A percentile compares a stretch with the other conserved stretches of the same genome.
These are phyloP conservation scores for Nemania sp. DNA, from an alignment of 2,329 filamentous ascomycete species.

Conservation along the genomic window DNA sequence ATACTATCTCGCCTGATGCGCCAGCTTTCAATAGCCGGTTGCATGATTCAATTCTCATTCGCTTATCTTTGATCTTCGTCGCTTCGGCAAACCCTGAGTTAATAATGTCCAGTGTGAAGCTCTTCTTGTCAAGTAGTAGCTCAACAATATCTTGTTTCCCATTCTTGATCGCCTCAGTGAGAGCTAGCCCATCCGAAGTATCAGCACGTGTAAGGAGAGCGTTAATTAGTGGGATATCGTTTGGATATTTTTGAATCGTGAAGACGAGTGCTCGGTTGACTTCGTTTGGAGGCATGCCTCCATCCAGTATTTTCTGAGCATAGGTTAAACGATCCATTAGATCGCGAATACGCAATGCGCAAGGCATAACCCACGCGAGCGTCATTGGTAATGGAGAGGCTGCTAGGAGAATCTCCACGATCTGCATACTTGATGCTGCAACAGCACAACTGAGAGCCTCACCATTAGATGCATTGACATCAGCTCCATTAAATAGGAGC, in stretches of 20 bases:
- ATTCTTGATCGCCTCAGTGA: constrained; percentile 60
- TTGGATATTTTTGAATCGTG: constrained; percentile 60
- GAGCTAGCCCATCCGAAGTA: constrained; percentile 62
- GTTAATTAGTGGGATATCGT: constrained; percentile 63
- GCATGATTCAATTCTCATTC: constrained; percentile 58
- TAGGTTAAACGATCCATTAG: constrained; percentile 64
- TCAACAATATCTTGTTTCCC: constrained; percentile 60
- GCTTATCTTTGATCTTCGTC: constrained; percentile 56
- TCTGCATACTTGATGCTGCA: constrained; percentile 56
- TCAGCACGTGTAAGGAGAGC: constrained; percentile 62
- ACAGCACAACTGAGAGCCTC: constrained; percentile 65
- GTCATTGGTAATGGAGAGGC: constrained; percentile 57
- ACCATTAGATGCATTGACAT: constrained; percentile 66
- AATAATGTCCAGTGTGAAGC: constrained; percentile 55
- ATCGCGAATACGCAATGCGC: constrained; percentile 64
- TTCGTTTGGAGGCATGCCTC: constrained; percentile 61
- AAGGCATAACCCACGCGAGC: constrained; percentile 63
- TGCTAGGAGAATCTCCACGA: constrained; percentile 64
- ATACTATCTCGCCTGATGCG: constrained; percentile 59
- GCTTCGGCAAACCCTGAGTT: constrained; percentile 59
- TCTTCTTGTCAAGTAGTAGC: constrained; percentile 57
- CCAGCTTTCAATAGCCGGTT: constrained; percentile 60
- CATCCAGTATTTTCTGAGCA: constrained; percentile 62
- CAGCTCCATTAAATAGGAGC: constrained; percentile 64
- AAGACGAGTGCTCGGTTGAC: constrained; percentile 65